Evolutionary conservation across 75 land plant species (phyloP), one percentile per base, ranked within the genome.

Genomic region (Selaginella moellendorffii): DNA sequence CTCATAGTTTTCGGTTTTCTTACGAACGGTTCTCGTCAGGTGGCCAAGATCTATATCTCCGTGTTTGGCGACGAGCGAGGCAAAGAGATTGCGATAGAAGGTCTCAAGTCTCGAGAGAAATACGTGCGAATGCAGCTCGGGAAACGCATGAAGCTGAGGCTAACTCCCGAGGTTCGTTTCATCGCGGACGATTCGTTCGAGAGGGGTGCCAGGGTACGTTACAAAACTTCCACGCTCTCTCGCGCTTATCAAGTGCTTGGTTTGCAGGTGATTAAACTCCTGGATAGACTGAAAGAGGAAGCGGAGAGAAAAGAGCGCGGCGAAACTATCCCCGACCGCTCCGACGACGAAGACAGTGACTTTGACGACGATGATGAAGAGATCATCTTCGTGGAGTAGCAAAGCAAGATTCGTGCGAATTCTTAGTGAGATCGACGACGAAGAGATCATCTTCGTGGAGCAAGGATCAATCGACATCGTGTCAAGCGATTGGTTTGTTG

Each of bases 141-240:
- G 8, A 83, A 68, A 68, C 85, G 90, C 0, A 93, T 93, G 87
- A 86, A 79, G 68, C 65, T 93, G 75, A 73, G 90, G 22, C 24
- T 93, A 65, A 88, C 98, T 26, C 98, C 98, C 24, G 87, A 93
- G 62, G 78, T 93, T 60, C 90, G 96, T 18, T 93, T 93, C 64
- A 78, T 93, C 28, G 83, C 85, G 64, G 98, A 93, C 69, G 98
- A 88, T 14, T 83, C 98, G 27, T 27, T 85, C 54, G 98, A 88
- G 69, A 63, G 90, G 61, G 98, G 90, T 65, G 88, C 88, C 85
- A 82, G 87, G 83, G 98, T 88, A 36, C 46, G 14, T 36, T 36
- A 36, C 46, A 36, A 5, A 5, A 36, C 14, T 5, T 36, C 5
- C 14, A 36, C 14, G 5, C 14, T 14, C 10, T 36, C 14, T 36